Evolutionary conservation across 108 stramenopile species (phyloP).

Genomic region (Aurantiochytrium sp.): DNA sequence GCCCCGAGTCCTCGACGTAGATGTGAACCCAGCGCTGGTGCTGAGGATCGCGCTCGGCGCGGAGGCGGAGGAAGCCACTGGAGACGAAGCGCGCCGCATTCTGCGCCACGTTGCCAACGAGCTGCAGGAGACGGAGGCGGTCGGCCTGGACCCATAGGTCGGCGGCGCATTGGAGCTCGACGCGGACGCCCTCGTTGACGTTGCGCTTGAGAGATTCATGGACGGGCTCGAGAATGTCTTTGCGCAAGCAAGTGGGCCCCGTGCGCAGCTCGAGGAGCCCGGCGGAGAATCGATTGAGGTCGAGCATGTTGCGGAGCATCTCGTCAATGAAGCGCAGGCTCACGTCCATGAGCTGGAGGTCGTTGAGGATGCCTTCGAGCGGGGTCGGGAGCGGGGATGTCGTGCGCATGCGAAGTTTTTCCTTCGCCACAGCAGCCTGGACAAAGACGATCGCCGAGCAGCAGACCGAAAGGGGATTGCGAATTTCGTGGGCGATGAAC

Average conservation of each 20-base stretch:
- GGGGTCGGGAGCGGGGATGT: not conserved
- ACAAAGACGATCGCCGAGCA: not conserved
- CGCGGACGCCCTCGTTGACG: not conserved
- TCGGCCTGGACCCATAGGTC: slow-evolving; percentile 23
- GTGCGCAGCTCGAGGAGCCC: not conserved
- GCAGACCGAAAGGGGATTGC: not conserved
- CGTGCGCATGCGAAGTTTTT: not conserved
- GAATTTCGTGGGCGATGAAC: not conserved
- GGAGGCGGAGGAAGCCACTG: not conserved
- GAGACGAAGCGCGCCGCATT: not conserved
- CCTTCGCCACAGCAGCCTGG: not conserved
- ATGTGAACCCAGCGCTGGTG: not conserved
- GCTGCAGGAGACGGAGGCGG: not conserved
- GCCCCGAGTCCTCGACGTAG: not conserved
- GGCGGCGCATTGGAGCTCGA: not conserved
- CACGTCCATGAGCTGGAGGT: not conserved
- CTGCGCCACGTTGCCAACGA: not conserved
- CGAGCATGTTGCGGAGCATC: not conserved
- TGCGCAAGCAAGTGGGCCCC: not conserved
- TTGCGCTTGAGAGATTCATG: not conserved
- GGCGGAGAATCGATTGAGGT: not conserved
- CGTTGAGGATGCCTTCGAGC: not conserved
- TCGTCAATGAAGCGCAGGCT: slow-evolving; percentile 20
- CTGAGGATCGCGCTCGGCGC: not conserved
- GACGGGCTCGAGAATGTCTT: not conserved